Conservation (phyloP, 768 basidiomycete species). For the Boletus vinaceobasis region DNA sequence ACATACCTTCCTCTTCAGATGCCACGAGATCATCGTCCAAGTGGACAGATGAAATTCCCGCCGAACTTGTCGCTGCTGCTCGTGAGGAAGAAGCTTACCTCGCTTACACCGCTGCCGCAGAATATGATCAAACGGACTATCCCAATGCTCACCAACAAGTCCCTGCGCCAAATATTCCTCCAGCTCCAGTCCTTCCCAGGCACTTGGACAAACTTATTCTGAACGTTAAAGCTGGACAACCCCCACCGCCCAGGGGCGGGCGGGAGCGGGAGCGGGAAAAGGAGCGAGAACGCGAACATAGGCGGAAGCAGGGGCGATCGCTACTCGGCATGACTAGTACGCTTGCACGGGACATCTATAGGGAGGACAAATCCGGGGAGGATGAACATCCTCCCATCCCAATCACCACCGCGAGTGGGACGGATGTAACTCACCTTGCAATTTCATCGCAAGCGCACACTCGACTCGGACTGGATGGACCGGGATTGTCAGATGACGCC, state of each 20-base stretch:
- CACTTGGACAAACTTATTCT: constrained; percentile 94
- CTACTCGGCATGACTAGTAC: constrained; percentile 36
- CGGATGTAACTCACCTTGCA: constrained; percentile 35
- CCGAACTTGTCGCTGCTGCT: constrained; percentile 74
- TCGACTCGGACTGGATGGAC: constrained; percentile 35
- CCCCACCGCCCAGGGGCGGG: constrained; percentile 30
- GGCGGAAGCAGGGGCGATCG: constrained; percentile 31
- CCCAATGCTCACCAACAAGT: constrained; percentile 37
- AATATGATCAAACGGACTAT: constrained; percentile 33
- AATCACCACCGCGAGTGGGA: constrained; percentile 38
- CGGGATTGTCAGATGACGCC: constrained; percentile 75
- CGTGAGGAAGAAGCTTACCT: constrained; percentile 81
- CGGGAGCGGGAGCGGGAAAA: constrained; percentile 36
- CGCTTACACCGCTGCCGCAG: constrained; percentile 30
- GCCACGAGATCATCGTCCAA: constrained; percentile 30
- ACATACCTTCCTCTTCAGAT: constrained; percentile 24
- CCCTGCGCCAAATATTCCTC: constrained; percentile 77
- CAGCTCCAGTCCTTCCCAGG: constrained; percentile 82
- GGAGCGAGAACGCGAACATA: constrained; percentile 31
- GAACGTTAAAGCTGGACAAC: constrained; percentile 46
- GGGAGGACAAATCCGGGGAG: constrained; percentile 20
- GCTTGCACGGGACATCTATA: constrained; percentile 27
- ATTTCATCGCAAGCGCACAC: constrained; percentile 21
- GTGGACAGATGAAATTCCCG: constrained; percentile 83
- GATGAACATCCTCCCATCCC: constrained; percentile 28